Evolutionary conservation across 1,139 yeast genomes (phyloP).

Genomic region (Nadsonia starkeyi-henricii): DNA sequence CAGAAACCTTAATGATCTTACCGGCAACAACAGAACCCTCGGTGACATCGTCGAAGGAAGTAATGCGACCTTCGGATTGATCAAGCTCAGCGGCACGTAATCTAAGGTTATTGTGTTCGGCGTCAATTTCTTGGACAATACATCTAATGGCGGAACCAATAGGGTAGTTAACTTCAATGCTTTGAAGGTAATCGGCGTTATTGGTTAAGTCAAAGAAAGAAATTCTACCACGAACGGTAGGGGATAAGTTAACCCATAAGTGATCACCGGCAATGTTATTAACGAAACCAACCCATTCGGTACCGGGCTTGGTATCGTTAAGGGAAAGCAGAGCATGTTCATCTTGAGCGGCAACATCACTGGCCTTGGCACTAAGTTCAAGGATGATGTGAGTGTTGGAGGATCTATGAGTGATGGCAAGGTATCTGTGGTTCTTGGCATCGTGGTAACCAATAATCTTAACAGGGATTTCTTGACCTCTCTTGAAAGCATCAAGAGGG

Average conservation of each 20-base stretch:
- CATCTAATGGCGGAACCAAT: conserved; percentile 58
- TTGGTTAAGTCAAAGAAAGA: conserved; percentile 52
- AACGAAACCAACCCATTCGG: conserved; percentile 36
- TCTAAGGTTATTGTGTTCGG: conserved; percentile 36
- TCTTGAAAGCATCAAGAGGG: conserved; percentile 49
- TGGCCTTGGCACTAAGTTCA: conserved; percentile 48
- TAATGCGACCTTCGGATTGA: conserved; percentile 18
- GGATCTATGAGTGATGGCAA: conserved; percentile 51
- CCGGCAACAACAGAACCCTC: conserved; percentile 54
- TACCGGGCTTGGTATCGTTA: conserved; percentile 31
- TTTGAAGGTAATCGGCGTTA: conserved; percentile 32
- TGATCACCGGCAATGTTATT: conserved; percentile 39
- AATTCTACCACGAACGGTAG: conserved; percentile 53
- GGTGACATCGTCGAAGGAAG: conserved; percentile 34
- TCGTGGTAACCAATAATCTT: conserved; percentile 71
- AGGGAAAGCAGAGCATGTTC: conserved; percentile 23
- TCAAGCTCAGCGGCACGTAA: conserved; percentile 33
- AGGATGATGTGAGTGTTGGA: conserved; percentile 41
- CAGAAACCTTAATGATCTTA: conserved; percentile 47
- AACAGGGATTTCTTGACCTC: conserved; percentile 46
- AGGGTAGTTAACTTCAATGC: conserved; percentile 45
- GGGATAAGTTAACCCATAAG: conserved; percentile 60
- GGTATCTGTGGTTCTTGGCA: conserved; percentile 50
- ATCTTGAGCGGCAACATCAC: conserved; percentile 23
- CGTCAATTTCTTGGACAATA: conserved; percentile 40